Evolutionary conservation across 1,139 yeast genomes (phyloP).

Genomic region (Magnusiomyces ingens): DNA sequence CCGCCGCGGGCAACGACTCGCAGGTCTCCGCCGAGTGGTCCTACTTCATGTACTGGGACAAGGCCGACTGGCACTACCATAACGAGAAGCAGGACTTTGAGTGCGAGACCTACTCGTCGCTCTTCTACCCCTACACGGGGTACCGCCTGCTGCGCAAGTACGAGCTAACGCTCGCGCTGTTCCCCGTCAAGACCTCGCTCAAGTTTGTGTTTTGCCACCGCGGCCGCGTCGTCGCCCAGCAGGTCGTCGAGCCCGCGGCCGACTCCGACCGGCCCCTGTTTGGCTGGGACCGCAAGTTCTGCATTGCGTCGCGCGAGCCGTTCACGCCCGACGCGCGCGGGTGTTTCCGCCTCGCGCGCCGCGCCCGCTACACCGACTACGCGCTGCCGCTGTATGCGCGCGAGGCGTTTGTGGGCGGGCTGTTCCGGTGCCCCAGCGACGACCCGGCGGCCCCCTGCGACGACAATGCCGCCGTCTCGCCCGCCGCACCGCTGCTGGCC

Average conservation of each 20-base stretch:
- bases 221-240: constrained; percentile 6
- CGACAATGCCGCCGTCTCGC: constrained; percentile 18
- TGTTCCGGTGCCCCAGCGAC: constrained; percentile 21
- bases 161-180: neutral
- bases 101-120: constrained; percentile 11
- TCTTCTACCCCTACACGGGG: constrained; percentile 8
- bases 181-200: constrained; percentile 3
- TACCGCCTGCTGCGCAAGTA: constrained; percentile 9
- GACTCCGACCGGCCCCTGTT: constrained; percentile 1
- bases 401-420: constrained; percentile 25
- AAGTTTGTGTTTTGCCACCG: constrained; percentile 9
- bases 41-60: neutral
- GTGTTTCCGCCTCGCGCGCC: constrained; percentile 5
- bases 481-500: constrained; percentile 24
- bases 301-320: constrained; percentile 7
- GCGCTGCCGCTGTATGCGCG: constrained; percentile 15
- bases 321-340: constrained; percentile 12
- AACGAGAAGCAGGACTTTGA: constrained; percentile 10
- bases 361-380: neutral
- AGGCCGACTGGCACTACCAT: constrained; percentile 11
- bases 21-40: neutral
- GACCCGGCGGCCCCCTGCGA: constrained; percentile 4
- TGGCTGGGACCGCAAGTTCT: constrained; percentile 5
- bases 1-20: neutral
- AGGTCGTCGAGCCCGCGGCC: neutral